Conservation (phyloP, 306 rosid species). For the Echinosophora koreensis region DNA sequence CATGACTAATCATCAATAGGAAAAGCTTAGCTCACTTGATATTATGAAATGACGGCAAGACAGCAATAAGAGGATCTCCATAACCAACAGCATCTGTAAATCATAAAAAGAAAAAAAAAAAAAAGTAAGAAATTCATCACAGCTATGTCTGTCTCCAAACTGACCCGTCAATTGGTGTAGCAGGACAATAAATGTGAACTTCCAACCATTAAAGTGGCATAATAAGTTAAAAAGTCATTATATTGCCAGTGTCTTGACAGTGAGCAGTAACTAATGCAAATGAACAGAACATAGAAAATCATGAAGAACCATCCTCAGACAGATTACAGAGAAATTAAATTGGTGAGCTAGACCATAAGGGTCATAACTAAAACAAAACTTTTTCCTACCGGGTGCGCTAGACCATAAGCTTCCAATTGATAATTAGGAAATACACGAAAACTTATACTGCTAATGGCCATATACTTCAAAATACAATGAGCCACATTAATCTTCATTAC, state of each 20-base stretch:
- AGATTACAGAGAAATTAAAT: slow-evolving; percentile 10
- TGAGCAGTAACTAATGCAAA: background rate
- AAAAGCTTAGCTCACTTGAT: slow-evolving; percentile 58
- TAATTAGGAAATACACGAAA: slow-evolving; percentile 17
- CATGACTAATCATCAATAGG: slow-evolving; percentile 22
- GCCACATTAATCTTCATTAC: background rate
- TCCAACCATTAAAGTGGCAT: background rate
- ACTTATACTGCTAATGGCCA: background rate
- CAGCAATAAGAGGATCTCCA: slow-evolving; percentile 86
- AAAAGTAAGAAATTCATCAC: slow-evolving; percentile 28
- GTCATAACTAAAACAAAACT: no score
- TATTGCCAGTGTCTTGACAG: background rate
- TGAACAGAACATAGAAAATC: background rate
- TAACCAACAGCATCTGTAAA: slow-evolving; percentile 89
- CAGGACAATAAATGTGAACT: slow-evolving; percentile 10
- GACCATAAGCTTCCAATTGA: background rate
- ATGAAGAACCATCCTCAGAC: background rate
- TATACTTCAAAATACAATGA: background rate
- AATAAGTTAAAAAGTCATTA: background rate
- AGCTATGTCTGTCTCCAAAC: background rate
- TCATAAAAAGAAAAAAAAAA: slow-evolving; percentile 30
- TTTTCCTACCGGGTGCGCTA: no score
- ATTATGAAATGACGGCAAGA: slow-evolving; percentile 75
- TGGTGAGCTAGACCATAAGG: background rate
- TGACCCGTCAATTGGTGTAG: background rate